These are phyloP conservation scores for Capronia coronata DNA, from an alignment of 2,329 filamentous ascomycete species.

Conservation along the genomic window DNA sequence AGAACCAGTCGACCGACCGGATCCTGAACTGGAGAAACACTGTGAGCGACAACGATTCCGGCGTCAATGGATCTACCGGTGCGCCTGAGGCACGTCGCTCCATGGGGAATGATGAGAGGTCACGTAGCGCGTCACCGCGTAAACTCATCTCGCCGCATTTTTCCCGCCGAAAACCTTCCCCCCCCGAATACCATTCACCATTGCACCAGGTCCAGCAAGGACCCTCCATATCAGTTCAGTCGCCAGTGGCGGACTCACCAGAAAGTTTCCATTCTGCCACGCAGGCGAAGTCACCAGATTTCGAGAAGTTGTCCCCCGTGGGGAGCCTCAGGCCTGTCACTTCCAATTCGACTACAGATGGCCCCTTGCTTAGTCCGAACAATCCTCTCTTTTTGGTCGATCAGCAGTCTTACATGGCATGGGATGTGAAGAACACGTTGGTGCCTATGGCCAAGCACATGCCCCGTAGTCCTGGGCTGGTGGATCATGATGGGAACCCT, in stretches of 20 bases:
- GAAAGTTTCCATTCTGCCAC: conserved; percentile 81
- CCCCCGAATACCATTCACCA: conserved; percentile 15
- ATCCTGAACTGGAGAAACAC: conserved; percentile 84
- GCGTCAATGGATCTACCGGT: conserved; percentile 33
- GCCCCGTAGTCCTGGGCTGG: conserved; percentile 23
- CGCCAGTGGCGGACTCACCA: conserved; percentile 87
- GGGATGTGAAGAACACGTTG: conserved; percentile 22
- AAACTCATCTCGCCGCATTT: conserved; percentile 20
- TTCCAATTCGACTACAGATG: conserved; percentile 13
- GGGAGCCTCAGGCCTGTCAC: not conserved
- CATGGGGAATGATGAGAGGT: conserved; percentile 15
- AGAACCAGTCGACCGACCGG: conserved; percentile 57
- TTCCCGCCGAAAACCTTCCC: conserved; percentile 13
- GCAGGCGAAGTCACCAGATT: conserved; percentile 57
- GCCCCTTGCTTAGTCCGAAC: conserved; percentile 10
- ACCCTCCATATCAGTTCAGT: conserved; percentile 17
- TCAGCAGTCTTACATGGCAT: conserved; percentile 23
- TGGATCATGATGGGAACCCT: conserved; percentile 18
- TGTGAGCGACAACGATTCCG: conserved; percentile 49
- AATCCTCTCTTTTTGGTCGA: conserved; percentile 25
- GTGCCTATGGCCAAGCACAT: conserved; percentile 24
- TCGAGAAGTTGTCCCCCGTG: conserved; percentile 2
- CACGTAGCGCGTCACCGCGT: conserved; percentile 22
- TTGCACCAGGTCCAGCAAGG: conserved; percentile 15
- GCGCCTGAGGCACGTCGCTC: conserved; percentile 15